Base-by-base conservation (phyloP, 345 rosid genomes). In the Salix koriyanagi region DNA sequence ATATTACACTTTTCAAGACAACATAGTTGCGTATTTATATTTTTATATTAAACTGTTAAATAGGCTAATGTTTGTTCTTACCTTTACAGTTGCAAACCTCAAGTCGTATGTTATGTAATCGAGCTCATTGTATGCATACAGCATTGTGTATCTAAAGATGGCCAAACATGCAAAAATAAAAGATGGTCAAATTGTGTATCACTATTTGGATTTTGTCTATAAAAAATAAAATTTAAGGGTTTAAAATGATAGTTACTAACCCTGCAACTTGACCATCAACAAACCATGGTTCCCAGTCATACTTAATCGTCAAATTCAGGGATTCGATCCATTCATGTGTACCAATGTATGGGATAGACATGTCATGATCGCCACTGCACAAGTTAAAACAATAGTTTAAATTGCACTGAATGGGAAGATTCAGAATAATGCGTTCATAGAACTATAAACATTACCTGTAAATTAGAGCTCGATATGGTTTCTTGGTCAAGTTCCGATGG, bases 191-290 rank as follows among this genome's bases (percentile, higher is more conserved):
- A 30, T 30, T 30, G 3, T 30, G 3, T 30, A 2, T 30, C 32
- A 30, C 32, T 30, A 30, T 30, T 1, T 6, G 48, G 12, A 6
- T 32, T 11, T n/a, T 23, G 18, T 30, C 32, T 30, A 2, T 30
- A 30, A 11, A 9, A 65, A 7, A n/a, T 10, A 46, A 19, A 12
- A n/a, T 28, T 12, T 48, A 48, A 44, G 19, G 12, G 36, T 46
- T 1, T 46, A 46, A 46, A 46, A 10, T 21, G 8, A 60, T 23
- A 5, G 21, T 11, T 0, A 26, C 78, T 56, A 11, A 84, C 87
- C 89, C 86, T 6, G 84, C 85, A 23, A 84, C 79, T 78, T 86
- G 87, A 11, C 85, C 89, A 1, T 78, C 77, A 36, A 84, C 83
- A 26, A 77, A 71, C 89, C 89, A 86, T 34, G 89, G 89, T 14